A percentile compares a stretch with the other conserved stretches of the same genome.
Evolutionary conservation across 371 early-diverging fungal genomes (phyloP).

Genomic region (Rhizopus stolonifer): DNA sequence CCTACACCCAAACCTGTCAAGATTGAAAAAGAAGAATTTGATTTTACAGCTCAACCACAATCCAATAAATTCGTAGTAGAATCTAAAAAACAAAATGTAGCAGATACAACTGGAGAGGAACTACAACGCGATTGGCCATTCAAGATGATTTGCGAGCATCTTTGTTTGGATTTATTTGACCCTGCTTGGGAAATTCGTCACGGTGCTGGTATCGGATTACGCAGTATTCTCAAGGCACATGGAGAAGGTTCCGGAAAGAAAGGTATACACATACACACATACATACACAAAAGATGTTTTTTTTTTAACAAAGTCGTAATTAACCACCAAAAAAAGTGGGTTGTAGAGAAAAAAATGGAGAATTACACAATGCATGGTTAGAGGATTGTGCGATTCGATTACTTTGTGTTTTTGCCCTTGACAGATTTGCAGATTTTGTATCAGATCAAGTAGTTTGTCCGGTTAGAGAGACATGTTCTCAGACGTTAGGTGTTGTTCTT

Average conservation of each 20-base stretch:
- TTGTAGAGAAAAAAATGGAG: slow-evolving; percentile 58
- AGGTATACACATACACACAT: slow-evolving; percentile 23
- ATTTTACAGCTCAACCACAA: slow-evolving; percentile 71
- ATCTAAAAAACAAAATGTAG: slow-evolving; percentile 53
- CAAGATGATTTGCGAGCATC: slow-evolving; percentile 84
- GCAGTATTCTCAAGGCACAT: slow-evolving; percentile 85
- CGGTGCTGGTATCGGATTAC: slow-evolving; percentile 93
- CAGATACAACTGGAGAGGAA: slow-evolving; percentile 24
- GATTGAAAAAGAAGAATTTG: slow-evolving; percentile 54
- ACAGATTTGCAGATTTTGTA: slow-evolving; percentile 96
- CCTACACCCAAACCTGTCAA: slow-evolving; percentile 49
- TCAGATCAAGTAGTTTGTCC: slow-evolving; percentile 95
- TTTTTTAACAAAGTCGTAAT: background rate
- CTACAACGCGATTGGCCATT: slow-evolving; percentile 83
- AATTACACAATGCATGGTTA: slow-evolving; percentile 74
- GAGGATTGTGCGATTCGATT: slow-evolving; percentile 89
- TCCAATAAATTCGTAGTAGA: slow-evolving; percentile 75
- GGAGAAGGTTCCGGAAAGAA: slow-evolving; percentile 83
- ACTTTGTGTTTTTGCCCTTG: slow-evolving; percentile 90
- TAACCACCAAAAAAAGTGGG: too few relatives aligned
- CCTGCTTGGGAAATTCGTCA: slow-evolving; percentile 95
- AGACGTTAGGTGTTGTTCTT: slow-evolving; percentile 85
- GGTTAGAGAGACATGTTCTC: slow-evolving; percentile 95
- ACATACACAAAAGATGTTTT: background rate
- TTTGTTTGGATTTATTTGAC: slow-evolving; percentile 89